These are phyloP conservation scores for Ceratobasidium papillatum DNA, from an alignment of 1,284 basidiomycete genomes.

Conservation along the genomic window DNA sequence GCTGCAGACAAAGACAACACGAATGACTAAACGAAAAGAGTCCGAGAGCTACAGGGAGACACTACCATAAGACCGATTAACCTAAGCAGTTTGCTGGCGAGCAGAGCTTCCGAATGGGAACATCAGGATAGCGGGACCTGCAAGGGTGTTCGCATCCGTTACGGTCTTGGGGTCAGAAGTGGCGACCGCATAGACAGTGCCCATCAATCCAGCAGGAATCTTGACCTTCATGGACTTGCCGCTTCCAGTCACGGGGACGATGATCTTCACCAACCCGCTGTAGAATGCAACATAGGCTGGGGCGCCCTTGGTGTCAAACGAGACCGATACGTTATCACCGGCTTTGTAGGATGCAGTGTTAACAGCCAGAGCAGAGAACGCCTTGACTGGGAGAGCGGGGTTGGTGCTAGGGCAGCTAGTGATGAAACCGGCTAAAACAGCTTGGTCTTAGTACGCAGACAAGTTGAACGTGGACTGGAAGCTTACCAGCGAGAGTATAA, in stretches of 20 bases:
- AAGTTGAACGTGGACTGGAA: neutral
- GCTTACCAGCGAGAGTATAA: slow-evolving; percentile 52
- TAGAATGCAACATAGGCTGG: slow-evolving; percentile 53
- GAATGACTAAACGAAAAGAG: too few species aligned
- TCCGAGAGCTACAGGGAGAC: too few species aligned
- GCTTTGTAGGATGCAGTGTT: slow-evolving; percentile 42
- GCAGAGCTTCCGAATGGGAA: slow-evolving; percentile 28
- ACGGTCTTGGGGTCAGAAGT: slow-evolving; percentile 48
- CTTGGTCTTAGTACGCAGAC: neutral
- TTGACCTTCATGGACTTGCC: too few species aligned
- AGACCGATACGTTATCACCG: slow-evolving; percentile 48
- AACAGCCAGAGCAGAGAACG: slow-evolving; percentile 56
- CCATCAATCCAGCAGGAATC: slow-evolving; percentile 53
- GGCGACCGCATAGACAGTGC: slow-evolving; percentile 55
- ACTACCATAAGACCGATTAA: too few species aligned
- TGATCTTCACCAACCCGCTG: slow-evolving; percentile 50
- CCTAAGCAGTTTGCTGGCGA: neutral
- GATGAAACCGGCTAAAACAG: slow-evolving; percentile 53
- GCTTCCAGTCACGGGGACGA: slow-evolving; percentile 50
- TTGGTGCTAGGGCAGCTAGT: slow-evolving; percentile 60
- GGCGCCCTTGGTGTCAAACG: slow-evolving; percentile 49
- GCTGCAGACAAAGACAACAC: too few species aligned
- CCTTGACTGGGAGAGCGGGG: slow-evolving; percentile 55
- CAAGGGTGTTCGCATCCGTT: slow-evolving; percentile 53
- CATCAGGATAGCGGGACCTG: slow-evolving; percentile 51